Evolutionary conservation across 371 early-diverging fungal species (phyloP), one percentile per base, ranked within the genome.

Genomic region (Encephalitozoon cuniculi): DNA sequence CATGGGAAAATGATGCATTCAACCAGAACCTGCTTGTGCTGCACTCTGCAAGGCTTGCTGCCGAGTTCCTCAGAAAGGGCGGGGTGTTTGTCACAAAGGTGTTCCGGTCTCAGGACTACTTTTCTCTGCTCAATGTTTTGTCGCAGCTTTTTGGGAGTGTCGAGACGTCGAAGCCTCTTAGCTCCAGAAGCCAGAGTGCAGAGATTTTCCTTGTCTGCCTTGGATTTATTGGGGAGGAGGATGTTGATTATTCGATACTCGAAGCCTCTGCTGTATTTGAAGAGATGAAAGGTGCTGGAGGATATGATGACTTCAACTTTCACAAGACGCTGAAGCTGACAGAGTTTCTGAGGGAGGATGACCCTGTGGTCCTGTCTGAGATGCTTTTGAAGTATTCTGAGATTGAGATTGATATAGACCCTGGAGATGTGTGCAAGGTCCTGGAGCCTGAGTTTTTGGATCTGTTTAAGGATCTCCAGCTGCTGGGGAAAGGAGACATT

Each of bases 41-140:
- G 70, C 89, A 89, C 82, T 91, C 99, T 5, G 83, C 95, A 44
- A 94, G 93, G 84, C 89, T 99, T 30, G 95, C 97, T 2, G 90
- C 91, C 1, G 93, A 95, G 82, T 95, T 97, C 81, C 86, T 99
- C 73, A 86, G 84, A 54, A 91, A 91, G 73, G 94, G 93, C 59
- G 99, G 97, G 18, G 89, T 88, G n/a, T 99, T 99, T 87, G 92
- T 97, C 37, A 97, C 96, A 81, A 99, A 99, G 85, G 92, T 99
- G 30, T 97, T 96, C 87, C 85, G 98, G 75, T 95, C 96, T 75
- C 94, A 94, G 85, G 97, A 97, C 89, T 97, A 96, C 90, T 94
- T 93, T 88, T 91, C 93, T 70, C 87, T 99, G 41, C 86, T 96
- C 65, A 95, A 93, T 93, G 92, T 97, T 21, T 94, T 96, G 81